Evolutionary conservation across 306 rosid species (phyloP).

Genomic region (Mucuna pruriens): DNA sequence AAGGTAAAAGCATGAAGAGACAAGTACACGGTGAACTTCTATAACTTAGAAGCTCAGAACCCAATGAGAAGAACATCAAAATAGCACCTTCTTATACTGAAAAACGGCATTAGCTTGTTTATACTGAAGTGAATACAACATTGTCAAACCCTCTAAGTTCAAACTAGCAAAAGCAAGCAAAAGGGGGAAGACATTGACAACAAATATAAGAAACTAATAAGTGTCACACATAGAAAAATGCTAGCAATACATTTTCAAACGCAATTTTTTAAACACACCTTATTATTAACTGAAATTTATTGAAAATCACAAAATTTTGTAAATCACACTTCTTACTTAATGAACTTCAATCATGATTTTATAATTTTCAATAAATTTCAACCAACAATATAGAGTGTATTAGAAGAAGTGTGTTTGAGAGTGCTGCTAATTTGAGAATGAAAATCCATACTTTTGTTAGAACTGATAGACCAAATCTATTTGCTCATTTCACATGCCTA

Average conservation of each 20-base stretch:
- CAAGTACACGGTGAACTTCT: not conserved
- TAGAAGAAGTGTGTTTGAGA: no score
- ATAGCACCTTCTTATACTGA: not conserved
- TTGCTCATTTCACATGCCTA: not conserved
- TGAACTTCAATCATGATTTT: no score
- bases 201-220: not conserved
- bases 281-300: no score
- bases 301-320: no score
- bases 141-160: not conserved
- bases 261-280: no score
- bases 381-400: no score
- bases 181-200: not conserved
- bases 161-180: slow-evolving; percentile 24
- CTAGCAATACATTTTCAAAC: no score
- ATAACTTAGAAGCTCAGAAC: not conserved
- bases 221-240: slow-evolving; percentile 28
- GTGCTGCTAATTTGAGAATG: no score
- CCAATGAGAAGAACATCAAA: slow-evolving; percentile 3
- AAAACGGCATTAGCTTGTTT: slow-evolving; percentile 8
- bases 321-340: no score
- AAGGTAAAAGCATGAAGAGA: not conserved
- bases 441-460: not conserved
- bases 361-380: no score
- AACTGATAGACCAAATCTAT: not conserved
- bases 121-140: slow-evolving; percentile 22